Percentiles rank a stretch among this genome's conserved stretches.
Conservation (phyloP, 2,329 filamentous ascomycete genomes). For the Fusarium sororula region DNA sequence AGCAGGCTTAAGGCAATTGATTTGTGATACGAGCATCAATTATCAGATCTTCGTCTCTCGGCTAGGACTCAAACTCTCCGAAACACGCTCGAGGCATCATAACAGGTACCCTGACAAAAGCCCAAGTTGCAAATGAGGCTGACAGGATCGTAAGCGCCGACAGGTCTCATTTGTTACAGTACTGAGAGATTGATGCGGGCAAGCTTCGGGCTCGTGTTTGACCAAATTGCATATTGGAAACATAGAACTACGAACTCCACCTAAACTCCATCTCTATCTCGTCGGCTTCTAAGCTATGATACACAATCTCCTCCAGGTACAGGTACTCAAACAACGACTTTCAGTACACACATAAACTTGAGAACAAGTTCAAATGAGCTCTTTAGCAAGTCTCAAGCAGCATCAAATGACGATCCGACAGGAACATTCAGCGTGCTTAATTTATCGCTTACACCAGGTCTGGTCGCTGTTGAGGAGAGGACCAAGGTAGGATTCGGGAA, state of each 20-base stretch:
- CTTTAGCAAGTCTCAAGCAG: too few relatives aligned
- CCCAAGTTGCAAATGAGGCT: rapidly evolving
- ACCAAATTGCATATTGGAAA: neutral
- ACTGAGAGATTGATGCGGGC: too few relatives aligned
- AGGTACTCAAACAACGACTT: neutral
- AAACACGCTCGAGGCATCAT: rapidly evolving
- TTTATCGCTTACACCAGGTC: neutral
- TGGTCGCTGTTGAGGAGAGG: neutral
- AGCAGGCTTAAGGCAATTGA: rapidly evolving
- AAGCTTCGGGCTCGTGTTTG: neutral
- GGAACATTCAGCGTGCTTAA: too few relatives aligned
- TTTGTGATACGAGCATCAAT: too few relatives aligned
- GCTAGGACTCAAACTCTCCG: rapidly evolving
- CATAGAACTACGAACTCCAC: neutral
- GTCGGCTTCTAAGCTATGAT: neutral
- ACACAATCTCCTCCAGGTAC: rapidly evolving
- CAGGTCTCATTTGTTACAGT: too few relatives aligned
- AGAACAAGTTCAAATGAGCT: neutral
- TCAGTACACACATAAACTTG: neutral
- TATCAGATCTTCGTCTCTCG: rapidly evolving
- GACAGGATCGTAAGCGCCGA: too few relatives aligned
- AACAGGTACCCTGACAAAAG: rapidly evolving
- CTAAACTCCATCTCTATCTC: too few relatives aligned
- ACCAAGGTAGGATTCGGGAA: constrained; percentile 10
- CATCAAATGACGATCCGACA: too few relatives aligned